Conservation (phyloP, 1,139 yeast genomes). For the Lodderomyces beijingensis region DNA sequence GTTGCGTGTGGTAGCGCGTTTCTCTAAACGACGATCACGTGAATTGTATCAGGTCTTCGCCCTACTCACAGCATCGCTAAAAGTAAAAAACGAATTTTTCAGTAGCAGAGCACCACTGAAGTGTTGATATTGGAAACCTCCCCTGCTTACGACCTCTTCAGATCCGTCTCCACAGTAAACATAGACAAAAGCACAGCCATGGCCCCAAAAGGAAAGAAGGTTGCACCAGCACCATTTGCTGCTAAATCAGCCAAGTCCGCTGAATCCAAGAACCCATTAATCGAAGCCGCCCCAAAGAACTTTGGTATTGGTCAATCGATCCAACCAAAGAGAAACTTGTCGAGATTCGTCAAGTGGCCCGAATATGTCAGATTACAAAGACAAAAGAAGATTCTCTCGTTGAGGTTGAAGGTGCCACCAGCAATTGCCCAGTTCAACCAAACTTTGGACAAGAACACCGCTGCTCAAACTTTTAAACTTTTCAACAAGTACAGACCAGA, state of each 20-base stretch:
- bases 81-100: no score
- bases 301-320: conserved; percentile 94
- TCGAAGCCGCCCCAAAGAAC: conserved; percentile 82
- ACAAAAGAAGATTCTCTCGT: conserved; percentile 91
- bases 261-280: conserved; percentile 36
- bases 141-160: no score
- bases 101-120: no score
- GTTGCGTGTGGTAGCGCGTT: no score
- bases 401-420: conserved; percentile 99
- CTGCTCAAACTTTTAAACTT: conserved; percentile 92
- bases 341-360: conserved; percentile 98
- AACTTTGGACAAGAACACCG: conserved; percentile 97
- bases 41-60: no score
- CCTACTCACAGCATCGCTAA: no score
- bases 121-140: no score
- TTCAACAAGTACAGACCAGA: conserved; percentile 99
- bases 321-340: conserved; percentile 94
- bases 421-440: conserved; percentile 93
- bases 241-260: conserved; percentile 30
- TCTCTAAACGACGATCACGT: no score
- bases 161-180: no score
- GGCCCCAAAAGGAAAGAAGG: conserved; percentile 67
- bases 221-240: conserved; percentile 65
- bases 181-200: no score
- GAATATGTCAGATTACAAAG: conserved; percentile 86